Base-by-base conservation (phyloP, 148 eudicot genomes). In the Rhododendron griersonianum region DNA sequence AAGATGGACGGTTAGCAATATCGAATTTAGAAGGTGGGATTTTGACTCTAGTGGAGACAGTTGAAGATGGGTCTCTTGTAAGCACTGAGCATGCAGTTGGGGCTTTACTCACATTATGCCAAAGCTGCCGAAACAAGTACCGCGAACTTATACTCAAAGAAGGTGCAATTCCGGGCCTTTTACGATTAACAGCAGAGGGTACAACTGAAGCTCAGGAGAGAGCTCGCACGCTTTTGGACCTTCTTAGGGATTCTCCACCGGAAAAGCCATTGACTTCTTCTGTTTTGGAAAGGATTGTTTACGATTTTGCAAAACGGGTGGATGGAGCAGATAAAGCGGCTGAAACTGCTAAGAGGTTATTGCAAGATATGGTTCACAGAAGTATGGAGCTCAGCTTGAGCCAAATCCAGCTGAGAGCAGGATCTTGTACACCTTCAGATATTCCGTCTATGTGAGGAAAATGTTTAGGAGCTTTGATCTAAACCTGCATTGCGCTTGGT, bases 81-180 rank as follows among this genome's bases (percentile, higher is more conserved):
- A 93, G 98, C 92, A 91, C 89, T 47, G 95, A 89, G 80, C 92
- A 93, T 55, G 98, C 98, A 10, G 96, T 95, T 21, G 95, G 98
- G 19, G 95, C 92, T 83, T 89, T 95, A 65, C 90, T 95, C 33
- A 78, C 91, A 6, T 67, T 95, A 57, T 95, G 96, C 84, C 87
- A 85, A 83, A 92, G 96, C 82, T 91, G 90, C 69, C 88, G 94
- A 45, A 87, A 75, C 74, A 95, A 93, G 86, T 95, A 92, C 81
- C 81, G 98, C 84, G 94, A 91, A 65, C 93, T 92, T 47, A 95
- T 95, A 75, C 91, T 95, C 10, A 88, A 90, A 41, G 96, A 93
- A 93, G 98, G 98, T 86, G 92, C 95, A 13, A 91, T 95, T 83
- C 98, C 98, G 0, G 98, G 98, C 55, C 94, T 95, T 80, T 81